phyloP scores from a whole-genome alignment of 441 rosid species.

The Bocquillonia castaneifolia region DNA sequence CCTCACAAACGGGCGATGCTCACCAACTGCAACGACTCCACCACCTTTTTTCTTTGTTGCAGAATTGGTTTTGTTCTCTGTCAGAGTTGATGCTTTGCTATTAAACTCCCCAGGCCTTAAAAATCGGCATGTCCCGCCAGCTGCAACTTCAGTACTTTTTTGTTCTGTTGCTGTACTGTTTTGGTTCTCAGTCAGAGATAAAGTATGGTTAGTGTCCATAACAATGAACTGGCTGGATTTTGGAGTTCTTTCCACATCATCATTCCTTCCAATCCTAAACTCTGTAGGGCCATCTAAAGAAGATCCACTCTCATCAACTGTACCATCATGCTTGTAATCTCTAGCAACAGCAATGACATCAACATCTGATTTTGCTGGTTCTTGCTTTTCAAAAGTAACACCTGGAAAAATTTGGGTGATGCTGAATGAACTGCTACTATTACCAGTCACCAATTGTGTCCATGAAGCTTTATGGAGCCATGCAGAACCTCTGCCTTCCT shows the following conservation, averaged over 20 bases:
- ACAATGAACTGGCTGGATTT: constrained; percentile 20
- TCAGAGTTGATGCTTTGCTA: constrained; percentile 13
- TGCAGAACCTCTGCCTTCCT: constrained; percentile 52
- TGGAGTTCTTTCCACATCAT: constrained; percentile 16
- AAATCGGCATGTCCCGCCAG: constrained; percentile 54
- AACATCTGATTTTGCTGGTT: constrained; percentile 11
- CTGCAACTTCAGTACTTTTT: constrained; percentile 12
- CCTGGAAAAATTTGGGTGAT: constrained; percentile 56
- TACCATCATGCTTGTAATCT: constrained; percentile 24
- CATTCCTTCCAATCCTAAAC: constrained; percentile 20
- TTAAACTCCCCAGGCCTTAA: constrained; percentile 69
- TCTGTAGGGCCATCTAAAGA: constrained; percentile 17
- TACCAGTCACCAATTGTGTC: constrained; percentile 63
- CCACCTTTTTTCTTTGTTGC: constrained; percentile 18
- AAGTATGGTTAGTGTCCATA: constrained; percentile 10
- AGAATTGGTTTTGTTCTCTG: constrained; percentile 9
- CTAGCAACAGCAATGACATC: constrained; percentile 18
- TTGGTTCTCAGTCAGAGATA: constrained; percentile 22
- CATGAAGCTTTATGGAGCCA: constrained; percentile 83
- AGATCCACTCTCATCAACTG: constrained; percentile 15
- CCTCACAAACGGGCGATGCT: constrained; percentile 70
- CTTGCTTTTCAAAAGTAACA: constrained; percentile 29
- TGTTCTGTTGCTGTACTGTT: constrained; percentile 16
- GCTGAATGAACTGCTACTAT: constrained; percentile 46
- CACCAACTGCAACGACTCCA: constrained; percentile 33